phyloP scores from a whole-genome alignment of 805 yeast species.

The Yamadazyma tumulicola region DNA sequence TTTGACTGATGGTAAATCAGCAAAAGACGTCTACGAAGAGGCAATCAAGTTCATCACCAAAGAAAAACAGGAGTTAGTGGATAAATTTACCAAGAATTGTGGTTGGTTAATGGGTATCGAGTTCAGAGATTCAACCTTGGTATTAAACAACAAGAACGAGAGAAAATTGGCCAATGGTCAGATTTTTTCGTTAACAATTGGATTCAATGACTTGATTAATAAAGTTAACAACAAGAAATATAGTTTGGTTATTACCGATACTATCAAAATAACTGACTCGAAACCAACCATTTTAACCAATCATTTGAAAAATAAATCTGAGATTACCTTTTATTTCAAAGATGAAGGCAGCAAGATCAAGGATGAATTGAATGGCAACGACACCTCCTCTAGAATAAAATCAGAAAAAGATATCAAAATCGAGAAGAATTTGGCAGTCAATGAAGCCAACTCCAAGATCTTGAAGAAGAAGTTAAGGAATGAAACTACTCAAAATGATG shows the following conservation, averaged over 20 bases:
- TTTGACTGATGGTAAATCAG: constrained; percentile 64
- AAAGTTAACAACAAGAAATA: constrained; percentile 49
- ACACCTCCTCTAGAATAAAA: constrained; percentile 27
- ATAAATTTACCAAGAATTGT: constrained; percentile 67
- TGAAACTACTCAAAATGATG: constrained; percentile 70
- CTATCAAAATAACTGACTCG: constrained; percentile 62
- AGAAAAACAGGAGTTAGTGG: constrained; percentile 60
- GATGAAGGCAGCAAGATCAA: constrained; percentile 45
- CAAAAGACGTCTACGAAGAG: constrained; percentile 64
- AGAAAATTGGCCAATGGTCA: constrained; percentile 67
- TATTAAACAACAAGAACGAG: constrained; percentile 70
- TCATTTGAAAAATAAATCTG: constrained; percentile 67
- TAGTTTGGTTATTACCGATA: constrained; percentile 75
- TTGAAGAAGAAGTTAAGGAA: constrained; percentile 77
- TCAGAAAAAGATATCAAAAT: constrained; percentile 37
- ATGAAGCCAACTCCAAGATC: constrained; percentile 55
- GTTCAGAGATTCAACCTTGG: constrained; percentile 74
- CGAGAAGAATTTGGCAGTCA: constrained; percentile 26
- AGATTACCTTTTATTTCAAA: constrained; percentile 80
- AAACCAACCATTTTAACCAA: constrained; percentile 69
- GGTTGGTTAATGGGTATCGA: constrained; percentile 92
- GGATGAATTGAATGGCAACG: constrained; percentile 21
- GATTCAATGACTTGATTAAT: constrained; percentile 63
- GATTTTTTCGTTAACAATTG: constrained; percentile 71
- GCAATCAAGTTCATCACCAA: constrained; percentile 55